Evolutionary conservation across 768 basidiomycete species (phyloP).

Genomic region (Coprinopsis strossmayeri): DNA sequence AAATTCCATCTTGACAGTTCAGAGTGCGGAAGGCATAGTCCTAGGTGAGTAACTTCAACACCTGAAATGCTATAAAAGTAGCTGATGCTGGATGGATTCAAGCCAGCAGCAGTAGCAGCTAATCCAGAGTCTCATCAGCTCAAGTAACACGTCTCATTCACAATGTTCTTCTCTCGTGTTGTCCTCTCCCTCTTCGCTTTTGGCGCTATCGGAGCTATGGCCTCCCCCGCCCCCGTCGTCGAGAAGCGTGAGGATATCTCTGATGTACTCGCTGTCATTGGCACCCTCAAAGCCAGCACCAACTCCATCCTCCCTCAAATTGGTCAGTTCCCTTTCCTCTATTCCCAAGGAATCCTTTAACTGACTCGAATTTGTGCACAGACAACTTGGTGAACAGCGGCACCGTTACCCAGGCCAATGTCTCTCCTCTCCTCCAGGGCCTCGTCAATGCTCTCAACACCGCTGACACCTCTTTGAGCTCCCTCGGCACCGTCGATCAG

Average conservation of each 20-base stretch:
- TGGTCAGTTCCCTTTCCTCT: background rate
- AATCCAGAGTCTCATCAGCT: too few relatives aligned
- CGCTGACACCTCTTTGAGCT: background rate
- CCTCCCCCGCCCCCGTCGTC: background rate
- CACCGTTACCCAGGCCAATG: background rate
- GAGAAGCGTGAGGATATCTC: constrained; percentile 6
- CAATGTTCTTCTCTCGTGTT: constrained; percentile 2
- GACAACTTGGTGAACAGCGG: constrained; percentile 3
- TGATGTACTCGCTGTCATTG: constrained; percentile 3
- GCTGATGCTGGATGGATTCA: too few relatives aligned
- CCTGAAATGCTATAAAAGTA: too few relatives aligned
- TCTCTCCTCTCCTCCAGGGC: constrained; percentile 7
- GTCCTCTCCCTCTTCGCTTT: constrained; percentile 7
- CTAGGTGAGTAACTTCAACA: too few relatives aligned
- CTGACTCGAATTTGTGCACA: background rate
- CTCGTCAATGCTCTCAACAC: constrained; percentile 3
- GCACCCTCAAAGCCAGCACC: background rate
- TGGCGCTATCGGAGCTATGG: constrained; percentile 5
- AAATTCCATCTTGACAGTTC: too few relatives aligned
- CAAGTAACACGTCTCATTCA: too few relatives aligned
- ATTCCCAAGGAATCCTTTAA: background rate
- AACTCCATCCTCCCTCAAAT: constrained; percentile 11
- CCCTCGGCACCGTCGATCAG: constrained; percentile 4
- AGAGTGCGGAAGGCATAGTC: too few relatives aligned
- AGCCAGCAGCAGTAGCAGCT: too few relatives aligned